Evolutionary conservation across 345 rosid species (phyloP).

Genomic region (Lagerstroemia speciosa): DNA sequence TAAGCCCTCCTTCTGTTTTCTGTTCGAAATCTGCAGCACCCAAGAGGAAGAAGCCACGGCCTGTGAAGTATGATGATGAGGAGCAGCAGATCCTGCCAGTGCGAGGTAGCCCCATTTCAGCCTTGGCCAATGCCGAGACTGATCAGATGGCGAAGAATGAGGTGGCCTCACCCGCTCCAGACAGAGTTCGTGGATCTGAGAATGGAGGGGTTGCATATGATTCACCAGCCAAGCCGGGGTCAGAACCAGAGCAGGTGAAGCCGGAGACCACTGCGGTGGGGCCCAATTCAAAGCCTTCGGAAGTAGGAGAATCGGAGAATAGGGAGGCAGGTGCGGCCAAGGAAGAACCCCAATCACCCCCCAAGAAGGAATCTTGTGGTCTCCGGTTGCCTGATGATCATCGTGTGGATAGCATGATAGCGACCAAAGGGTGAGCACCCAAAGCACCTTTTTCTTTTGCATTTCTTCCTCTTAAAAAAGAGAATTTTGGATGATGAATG

Average conservation of each 20-base stretch:
- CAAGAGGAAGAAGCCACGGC: conserved; percentile 84
- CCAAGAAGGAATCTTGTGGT: conserved; percentile 47
- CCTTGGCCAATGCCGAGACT: conserved; percentile 39
- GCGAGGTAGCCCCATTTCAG: conserved; percentile 36
- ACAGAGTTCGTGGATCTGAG: conserved; percentile 32
- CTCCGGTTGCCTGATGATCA: conserved; percentile 48
- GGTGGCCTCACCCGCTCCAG: conserved; percentile 29
- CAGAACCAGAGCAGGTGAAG: conserved; percentile 7
- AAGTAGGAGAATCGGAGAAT: conserved; percentile 28
- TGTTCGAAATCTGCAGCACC: conserved; percentile 48
- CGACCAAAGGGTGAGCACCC: conserved; percentile 43
- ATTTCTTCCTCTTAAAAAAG: not conserved
- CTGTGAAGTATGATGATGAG: conserved; percentile 75
- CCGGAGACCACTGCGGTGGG: conserved; percentile 6
- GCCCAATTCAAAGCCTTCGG: conserved; percentile 30
- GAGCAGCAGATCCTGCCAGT: conserved; percentile 35
- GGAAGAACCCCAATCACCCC: conserved; percentile 43
- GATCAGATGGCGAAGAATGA: conserved; percentile 47
- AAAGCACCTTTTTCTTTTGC: not conserved
- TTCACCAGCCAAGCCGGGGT: conserved; percentile 16
- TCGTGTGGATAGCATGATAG: conserved; percentile 24
- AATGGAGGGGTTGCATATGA: conserved; percentile 28
- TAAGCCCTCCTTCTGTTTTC: not conserved
- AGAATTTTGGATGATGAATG: not conserved
- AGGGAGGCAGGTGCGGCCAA: conserved; percentile 29